These are phyloP conservation scores for Cercospora sp. DNA, from an alignment of 2,329 filamentous ascomycete species.

Conservation along the genomic window DNA sequence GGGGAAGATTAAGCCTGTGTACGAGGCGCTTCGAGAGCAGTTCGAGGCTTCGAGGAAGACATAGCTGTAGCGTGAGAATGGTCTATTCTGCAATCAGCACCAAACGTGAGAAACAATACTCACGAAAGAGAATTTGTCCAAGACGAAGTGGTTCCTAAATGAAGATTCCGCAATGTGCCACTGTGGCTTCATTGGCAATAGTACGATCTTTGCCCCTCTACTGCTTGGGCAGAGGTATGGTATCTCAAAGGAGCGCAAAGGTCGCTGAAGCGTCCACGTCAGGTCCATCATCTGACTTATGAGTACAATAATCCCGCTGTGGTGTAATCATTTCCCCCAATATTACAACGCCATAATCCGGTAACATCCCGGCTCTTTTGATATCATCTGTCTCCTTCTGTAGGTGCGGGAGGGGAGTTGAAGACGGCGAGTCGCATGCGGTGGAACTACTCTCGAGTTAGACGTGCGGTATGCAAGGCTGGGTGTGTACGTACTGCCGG, in stretches of 20 bases:
- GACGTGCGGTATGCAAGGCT: background rate
- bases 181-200: conserved; percentile 7
- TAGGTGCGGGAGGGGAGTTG: conserved; percentile 35
- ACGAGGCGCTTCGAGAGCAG: conserved; percentile 43
- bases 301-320: conserved; percentile 23
- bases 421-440: conserved; percentile 41
- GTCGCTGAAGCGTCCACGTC: conserved; percentile 17
- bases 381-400: conserved; percentile 28
- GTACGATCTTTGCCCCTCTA: conserved; percentile 12
- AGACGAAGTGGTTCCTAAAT: background rate
- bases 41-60: conserved; percentile 49
- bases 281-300: conserved; percentile 15
- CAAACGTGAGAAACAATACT: background rate
- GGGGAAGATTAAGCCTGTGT: conserved; percentile 37
- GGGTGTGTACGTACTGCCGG: conserved; percentile 70
- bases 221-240: conserved; percentile 12
- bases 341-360: conserved; percentile 22
- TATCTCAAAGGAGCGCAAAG: conserved; percentile 27
- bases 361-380: conserved; percentile 10
- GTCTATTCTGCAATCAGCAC: background rate
- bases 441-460: conserved; percentile 36
- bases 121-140: background rate
- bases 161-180: background rate
- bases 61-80: conserved; percentile 12
- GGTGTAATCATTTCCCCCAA: conserved; percentile 20